Percentiles rank a stretch among this genome's conserved stretches.
phyloP scores from a whole-genome alignment of 495 filamentous ascomycete species.

The Paragyromitra xinjiangensis region DNA sequence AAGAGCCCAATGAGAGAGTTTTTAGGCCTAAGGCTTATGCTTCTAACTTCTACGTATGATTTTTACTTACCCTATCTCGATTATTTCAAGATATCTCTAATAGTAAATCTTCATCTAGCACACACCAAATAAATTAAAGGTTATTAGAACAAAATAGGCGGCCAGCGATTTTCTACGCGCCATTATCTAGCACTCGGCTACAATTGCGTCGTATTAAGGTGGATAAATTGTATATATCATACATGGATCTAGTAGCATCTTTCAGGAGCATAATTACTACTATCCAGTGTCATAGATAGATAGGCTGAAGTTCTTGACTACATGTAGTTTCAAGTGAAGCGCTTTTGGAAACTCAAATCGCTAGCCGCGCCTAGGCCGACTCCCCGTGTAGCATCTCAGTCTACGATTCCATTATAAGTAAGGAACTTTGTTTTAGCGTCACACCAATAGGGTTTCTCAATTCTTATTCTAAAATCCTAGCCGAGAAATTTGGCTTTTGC shows the following conservation, averaged over 20 bases:
- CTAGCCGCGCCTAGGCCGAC: background rate
- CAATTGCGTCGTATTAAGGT: background rate
- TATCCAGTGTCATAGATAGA: background rate
- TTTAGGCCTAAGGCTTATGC: conserved; percentile 93
- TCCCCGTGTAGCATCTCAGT: background rate
- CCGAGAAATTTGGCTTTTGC: background rate
- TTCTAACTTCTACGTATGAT: conserved; percentile 80
- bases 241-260: conserved; percentile 10
- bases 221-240: conserved; percentile 45
- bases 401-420: background rate
- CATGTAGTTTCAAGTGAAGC: background rate
- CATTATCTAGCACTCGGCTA: background rate
- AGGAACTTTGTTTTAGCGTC: background rate
- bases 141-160: conserved; percentile 86
- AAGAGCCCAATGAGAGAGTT: conserved; percentile 89
- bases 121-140: conserved; percentile 84
- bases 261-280: background rate
- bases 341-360: background rate
- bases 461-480: conserved; percentile 24
- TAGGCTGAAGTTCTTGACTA: background rate
- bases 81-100: conserved; percentile 9
- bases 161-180: background rate
- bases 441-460: conserved; percentile 16
- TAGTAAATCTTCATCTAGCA: conserved; percentile 59
- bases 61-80: background rate